A percentile compares a stretch with the other conserved stretches of the same genome.
phyloP scores from a whole-genome alignment of 1,284 basidiomycete genomes.

The Trametes versicolor region DNA sequence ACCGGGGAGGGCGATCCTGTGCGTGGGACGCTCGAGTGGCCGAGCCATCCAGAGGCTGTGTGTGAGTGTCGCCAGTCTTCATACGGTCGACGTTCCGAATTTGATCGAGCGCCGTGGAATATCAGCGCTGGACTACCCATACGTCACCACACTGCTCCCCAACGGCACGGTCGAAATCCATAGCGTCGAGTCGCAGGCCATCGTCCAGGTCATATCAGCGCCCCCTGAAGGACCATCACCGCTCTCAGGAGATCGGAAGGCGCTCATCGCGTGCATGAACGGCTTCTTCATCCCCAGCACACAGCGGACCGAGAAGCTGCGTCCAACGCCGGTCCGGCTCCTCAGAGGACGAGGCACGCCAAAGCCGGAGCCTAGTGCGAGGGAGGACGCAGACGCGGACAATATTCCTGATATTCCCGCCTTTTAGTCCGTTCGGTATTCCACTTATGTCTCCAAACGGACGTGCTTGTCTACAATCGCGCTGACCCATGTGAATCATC shows the following conservation, averaged over 20 bases:
- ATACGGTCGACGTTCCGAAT: neutral
- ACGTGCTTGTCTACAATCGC: conserved; percentile 4
- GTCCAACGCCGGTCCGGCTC: conserved; percentile 35
- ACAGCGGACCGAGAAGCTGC: conserved; percentile 66
- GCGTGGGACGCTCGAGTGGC: conserved; percentile 89
- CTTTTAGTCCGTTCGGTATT: conserved; percentile 7
- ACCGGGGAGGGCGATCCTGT: conserved; percentile 88
- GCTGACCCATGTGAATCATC: neutral
- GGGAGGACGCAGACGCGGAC: neutral
- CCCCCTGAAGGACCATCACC: conserved; percentile 48
- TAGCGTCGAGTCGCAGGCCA: conserved; percentile 76
- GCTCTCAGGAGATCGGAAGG: conserved; percentile 36
- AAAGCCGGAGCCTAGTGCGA: neutral
- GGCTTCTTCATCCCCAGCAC: conserved; percentile 72
- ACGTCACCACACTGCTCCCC: conserved; percentile 80
- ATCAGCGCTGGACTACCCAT: conserved; percentile 83
- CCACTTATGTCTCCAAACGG: neutral
- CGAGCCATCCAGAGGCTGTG: conserved; percentile 77
- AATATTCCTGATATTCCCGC: conserved; percentile 18
- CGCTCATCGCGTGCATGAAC: conserved; percentile 56
- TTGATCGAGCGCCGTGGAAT: conserved; percentile 1
- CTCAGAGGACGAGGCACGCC: conserved; percentile 17
- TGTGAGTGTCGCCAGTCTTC: conserved; percentile 60
- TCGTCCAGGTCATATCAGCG: conserved; percentile 76
- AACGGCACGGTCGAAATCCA: conserved; percentile 87